Evolutionary conservation across 768 basidiomycete genomes (phyloP).

Genomic region (Suillus brevipes): DNA sequence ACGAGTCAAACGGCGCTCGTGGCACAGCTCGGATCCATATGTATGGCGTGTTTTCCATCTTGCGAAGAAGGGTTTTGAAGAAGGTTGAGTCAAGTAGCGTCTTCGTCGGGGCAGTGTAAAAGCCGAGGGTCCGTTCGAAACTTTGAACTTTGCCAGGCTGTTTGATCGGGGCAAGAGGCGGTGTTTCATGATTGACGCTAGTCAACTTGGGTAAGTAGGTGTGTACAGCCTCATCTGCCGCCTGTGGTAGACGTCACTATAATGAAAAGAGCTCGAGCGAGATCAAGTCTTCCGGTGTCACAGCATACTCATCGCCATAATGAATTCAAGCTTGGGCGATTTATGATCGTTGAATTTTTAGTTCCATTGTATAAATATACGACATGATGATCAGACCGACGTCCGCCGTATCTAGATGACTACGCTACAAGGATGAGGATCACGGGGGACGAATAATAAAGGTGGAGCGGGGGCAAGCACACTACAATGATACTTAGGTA

Average conservation of each 20-base stretch:
- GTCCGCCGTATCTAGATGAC: slow-evolving; percentile 32
- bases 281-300: background rate
- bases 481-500: slow-evolving; percentile 13
- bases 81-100: background rate
- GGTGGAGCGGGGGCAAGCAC: background rate
- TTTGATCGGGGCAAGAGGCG: background rate
- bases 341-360: slow-evolving; percentile 9
- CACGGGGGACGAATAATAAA: slow-evolving; percentile 13
- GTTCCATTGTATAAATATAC: slow-evolving; percentile 33
- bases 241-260: background rate
- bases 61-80: background rate
- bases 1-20: background rate
- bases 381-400: slow-evolving; percentile 13
- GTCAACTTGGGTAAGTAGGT: background rate
- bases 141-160: background rate
- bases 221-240: background rate
- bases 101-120: slow-evolving; percentile 6
- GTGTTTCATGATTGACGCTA: background rate
- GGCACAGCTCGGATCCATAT: background rate
- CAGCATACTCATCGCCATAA: background rate
- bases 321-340: background rate
- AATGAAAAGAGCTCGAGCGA: background rate
- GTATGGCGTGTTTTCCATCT: background rate
- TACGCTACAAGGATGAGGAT: slow-evolving; percentile 30
- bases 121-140: slow-evolving; percentile 2